Percentiles rank a stretch among this genome's conserved stretches.
These are phyloP conservation scores for Nidularia sp. DNA, from an alignment of 768 basidiomycete genomes.

Conservation along the genomic window DNA sequence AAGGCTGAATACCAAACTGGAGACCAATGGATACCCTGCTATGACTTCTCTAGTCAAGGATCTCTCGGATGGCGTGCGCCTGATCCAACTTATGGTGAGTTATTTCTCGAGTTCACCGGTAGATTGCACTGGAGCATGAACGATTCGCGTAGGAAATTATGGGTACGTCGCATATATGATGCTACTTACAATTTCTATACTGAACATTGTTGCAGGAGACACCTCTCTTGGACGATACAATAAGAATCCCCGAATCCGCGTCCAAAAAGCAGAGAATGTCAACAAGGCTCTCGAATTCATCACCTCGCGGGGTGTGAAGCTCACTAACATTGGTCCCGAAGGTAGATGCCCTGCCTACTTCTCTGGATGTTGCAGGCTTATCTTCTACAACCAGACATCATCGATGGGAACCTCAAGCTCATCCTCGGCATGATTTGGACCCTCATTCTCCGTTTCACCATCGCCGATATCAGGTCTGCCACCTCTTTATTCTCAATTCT, in stretches of 20 bases:
- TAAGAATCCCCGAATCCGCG: slow-evolving; percentile 81
- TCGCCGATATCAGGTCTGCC: slow-evolving; percentile 92
- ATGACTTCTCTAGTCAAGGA: slow-evolving; percentile 89
- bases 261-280: slow-evolving; percentile 98
- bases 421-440: slow-evolving; percentile 99
- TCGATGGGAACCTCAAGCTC: slow-evolving; percentile 97
- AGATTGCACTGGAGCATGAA: slow-evolving; percentile 3
- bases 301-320: slow-evolving; percentile 85
- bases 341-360: slow-evolving; percentile 34
- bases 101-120: background rate
- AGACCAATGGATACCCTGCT: slow-evolving; percentile 76
- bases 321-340: slow-evolving; percentile 98
- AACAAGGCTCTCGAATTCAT: slow-evolving; percentile 97
- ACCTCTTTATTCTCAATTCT: background rate
- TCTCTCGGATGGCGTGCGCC: slow-evolving; percentile 90
- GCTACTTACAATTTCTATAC: no score
- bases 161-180: slow-evolving; percentile 44
- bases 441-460: slow-evolving; percentile 93
- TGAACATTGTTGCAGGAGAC: slow-evolving; percentile 49
- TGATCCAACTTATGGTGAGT: slow-evolving; percentile 91
- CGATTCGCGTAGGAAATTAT: slow-evolving; percentile 79
- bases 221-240: slow-evolving; percentile 94
- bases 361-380: background rate
- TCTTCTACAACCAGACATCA: slow-evolving; percentile 65
- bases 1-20: slow-evolving; percentile 96